Conservation (phyloP, 441 rosid species). For the Erysimum pusillum region DNA sequence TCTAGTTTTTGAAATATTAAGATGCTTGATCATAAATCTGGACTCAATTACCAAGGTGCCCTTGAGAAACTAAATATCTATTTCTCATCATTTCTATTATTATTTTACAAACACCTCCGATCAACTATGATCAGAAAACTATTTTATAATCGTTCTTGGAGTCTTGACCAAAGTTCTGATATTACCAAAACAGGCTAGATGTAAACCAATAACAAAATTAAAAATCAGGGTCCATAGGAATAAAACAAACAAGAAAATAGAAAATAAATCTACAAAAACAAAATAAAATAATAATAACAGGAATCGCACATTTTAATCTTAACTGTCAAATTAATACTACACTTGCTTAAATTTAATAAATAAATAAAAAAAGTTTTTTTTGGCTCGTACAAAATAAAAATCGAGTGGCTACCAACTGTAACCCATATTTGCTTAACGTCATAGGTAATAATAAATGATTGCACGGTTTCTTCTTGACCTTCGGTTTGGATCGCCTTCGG, state of each 20-base stretch:
- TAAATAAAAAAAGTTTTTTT: too few species aligned
- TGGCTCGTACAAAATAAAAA: constrained; percentile 30
- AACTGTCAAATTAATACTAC: constrained; percentile 15
- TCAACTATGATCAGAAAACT: constrained; percentile 17
- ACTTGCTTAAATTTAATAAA: too few species aligned
- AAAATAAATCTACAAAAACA: neutral
- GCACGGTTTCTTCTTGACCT: constrained; percentile 66
- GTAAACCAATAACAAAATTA: neutral
- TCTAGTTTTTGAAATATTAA: neutral
- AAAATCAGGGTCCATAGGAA: neutral
- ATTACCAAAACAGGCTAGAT: constrained; percentile 37
- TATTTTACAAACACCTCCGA: constrained; percentile 22
- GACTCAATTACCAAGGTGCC: constrained; percentile 27
- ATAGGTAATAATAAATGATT: constrained; percentile 55
- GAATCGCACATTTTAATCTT: constrained; percentile 14
- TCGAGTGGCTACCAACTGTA: constrained; percentile 42
- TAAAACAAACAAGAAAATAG: neutral
- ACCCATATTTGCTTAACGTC: constrained; percentile 77
- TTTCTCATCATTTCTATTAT: constrained; percentile 35
- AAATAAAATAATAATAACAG: neutral
- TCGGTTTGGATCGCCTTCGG: constrained; percentile 54
- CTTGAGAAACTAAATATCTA: constrained; percentile 39
- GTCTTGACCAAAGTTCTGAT: constrained; percentile 33
- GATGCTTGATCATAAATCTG: constrained; percentile 37
- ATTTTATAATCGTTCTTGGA: constrained; percentile 29